phyloP scores from a whole-genome alignment of 2,329 filamentous ascomycete species.

The Diplodia sapinea region DNA sequence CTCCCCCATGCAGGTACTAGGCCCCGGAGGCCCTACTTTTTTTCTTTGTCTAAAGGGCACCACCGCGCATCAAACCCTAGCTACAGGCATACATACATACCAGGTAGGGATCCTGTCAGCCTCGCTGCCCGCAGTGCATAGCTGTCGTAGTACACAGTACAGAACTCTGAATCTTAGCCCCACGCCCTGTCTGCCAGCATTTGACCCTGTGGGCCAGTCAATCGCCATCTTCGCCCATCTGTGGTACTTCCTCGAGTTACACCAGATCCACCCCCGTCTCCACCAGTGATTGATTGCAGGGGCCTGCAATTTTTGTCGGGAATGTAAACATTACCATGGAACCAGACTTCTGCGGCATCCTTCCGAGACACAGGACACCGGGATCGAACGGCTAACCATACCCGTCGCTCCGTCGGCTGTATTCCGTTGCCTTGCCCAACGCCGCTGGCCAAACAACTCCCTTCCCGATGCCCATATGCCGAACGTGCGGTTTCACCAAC shows the following conservation, averaged over 20 bases:
- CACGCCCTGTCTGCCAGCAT: background rate
- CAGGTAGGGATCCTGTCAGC: conserved; percentile 4
- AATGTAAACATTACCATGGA: conserved; percentile 22
- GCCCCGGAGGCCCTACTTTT: background rate
- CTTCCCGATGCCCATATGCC: conserved; percentile 9
- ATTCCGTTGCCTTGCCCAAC: conserved; percentile 11
- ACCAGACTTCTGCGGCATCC: background rate
- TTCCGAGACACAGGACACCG: conserved; percentile 27
- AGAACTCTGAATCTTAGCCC: conserved; percentile 15
- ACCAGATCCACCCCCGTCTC: conserved; percentile 21
- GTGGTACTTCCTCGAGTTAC: background rate
- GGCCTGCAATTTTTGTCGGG: conserved; percentile 14
- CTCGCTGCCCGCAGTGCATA: background rate
- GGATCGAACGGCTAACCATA: conserved; percentile 5
- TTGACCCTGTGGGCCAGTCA: background rate
- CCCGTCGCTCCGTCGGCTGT: conserved; percentile 10
- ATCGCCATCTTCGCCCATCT: background rate
- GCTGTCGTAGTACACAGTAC: conserved; percentile 12
- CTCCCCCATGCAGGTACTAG: conserved; percentile 4
- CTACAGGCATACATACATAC: background rate
- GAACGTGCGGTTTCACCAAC: background rate
- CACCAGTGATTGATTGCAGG: conserved; percentile 5
- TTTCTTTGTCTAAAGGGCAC: conserved; percentile 1
- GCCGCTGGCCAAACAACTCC: background rate
- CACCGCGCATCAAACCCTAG: background rate